Percentiles rank a stretch among this genome's conserved stretches.
Conservation (phyloP, 2,329 filamentous ascomycete genomes). For the Amauroascus niger region DNA sequence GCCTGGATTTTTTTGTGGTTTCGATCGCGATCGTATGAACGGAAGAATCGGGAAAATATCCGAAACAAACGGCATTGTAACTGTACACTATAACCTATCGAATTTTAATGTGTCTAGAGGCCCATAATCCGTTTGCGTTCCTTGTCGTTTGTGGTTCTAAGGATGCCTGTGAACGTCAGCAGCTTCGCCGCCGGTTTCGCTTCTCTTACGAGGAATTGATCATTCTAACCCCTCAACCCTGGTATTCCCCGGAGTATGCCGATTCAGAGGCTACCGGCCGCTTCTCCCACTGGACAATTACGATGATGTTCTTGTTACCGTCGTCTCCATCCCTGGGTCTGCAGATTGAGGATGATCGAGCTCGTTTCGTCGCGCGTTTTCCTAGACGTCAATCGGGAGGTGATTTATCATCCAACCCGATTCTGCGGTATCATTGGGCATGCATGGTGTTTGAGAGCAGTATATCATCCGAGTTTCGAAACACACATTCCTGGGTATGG, state of each 20-base stretch:
- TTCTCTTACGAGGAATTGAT: neutral
- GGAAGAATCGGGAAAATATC: constrained; percentile 4
- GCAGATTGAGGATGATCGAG: neutral
- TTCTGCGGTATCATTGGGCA: too few species aligned
- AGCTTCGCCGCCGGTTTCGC: neutral
- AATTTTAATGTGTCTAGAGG: constrained; percentile 5
- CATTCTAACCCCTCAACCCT: neutral
- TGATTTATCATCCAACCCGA: too few species aligned
- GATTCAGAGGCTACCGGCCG: too few species aligned
- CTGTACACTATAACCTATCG: constrained; percentile 5
- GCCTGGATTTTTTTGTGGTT: neutral
- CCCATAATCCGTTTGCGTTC: neutral
- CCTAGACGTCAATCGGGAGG: too few species aligned
- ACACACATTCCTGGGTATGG: neutral
- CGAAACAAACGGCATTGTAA: constrained; percentile 6
- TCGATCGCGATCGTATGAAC: constrained; percentile 1
- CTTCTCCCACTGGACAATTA: too few species aligned
- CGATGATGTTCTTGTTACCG: neutral
- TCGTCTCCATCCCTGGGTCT: neutral
- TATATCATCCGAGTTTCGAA: neutral
- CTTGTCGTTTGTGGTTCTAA: neutral
- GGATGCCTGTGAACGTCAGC: neutral
- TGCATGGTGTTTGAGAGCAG: neutral
- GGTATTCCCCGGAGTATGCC: too few species aligned
- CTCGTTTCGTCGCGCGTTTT: too few species aligned